phyloP scores from a whole-genome alignment of 2,329 filamentous ascomycete genomes.

The Beauveria sp. region DNA sequence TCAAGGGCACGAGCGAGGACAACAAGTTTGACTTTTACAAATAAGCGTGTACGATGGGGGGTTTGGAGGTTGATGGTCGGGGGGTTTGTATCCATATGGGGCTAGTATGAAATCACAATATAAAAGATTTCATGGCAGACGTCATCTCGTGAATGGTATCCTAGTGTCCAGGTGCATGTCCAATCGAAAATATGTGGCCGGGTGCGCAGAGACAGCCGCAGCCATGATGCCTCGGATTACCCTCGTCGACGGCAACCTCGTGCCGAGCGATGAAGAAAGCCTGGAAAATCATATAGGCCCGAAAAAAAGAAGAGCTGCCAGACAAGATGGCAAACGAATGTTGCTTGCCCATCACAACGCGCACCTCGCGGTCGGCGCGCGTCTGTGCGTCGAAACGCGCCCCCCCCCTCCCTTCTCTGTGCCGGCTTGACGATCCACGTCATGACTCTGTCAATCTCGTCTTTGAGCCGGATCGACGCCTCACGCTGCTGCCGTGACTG shows the following conservation, averaged over 20 bases:
- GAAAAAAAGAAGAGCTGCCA: too few species aligned
- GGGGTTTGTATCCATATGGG: conserved; percentile 8
- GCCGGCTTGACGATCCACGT: conserved; percentile 26
- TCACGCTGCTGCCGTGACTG: conserved; percentile 46
- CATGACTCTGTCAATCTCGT: conserved; percentile 41
- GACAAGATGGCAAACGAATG: too few species aligned
- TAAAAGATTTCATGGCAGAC: conserved; percentile 1
- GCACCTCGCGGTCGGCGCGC: too few species aligned
- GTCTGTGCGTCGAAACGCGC: too few species aligned
- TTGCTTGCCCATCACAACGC: too few species aligned
- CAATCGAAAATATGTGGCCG: too few species aligned
- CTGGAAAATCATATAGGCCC: too few species aligned
- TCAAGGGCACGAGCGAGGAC: conserved; percentile 66
- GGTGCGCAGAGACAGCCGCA: too few species aligned
- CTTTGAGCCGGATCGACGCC: conserved; percentile 41
- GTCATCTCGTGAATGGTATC: background rate
- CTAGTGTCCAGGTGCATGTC: background rate
- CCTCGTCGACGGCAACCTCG: too few species aligned
- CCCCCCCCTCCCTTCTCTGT: too few species aligned
- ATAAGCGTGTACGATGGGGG: conserved; percentile 32
- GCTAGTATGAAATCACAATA: conserved; percentile 5
- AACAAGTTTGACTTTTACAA: conserved; percentile 91
- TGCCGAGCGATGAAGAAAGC: too few species aligned
- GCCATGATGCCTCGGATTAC: too few species aligned
- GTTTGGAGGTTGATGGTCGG: background rate